Conservation (phyloP, 2,329 filamentous ascomycete genomes). For the Colletotrichum karsti region DNA sequence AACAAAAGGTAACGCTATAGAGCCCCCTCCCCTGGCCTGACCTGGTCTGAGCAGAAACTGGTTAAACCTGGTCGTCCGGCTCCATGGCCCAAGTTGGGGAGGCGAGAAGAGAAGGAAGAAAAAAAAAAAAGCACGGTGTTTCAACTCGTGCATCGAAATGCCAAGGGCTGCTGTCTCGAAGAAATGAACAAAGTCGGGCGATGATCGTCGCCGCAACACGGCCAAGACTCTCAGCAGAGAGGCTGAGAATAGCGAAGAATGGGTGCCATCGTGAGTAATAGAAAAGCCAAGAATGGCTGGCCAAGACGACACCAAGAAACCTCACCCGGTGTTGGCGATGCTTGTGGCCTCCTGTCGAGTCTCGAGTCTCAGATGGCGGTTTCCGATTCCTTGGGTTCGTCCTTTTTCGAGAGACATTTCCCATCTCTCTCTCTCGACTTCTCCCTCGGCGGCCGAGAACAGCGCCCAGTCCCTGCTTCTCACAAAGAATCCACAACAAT, state of each 20-base stretch:
- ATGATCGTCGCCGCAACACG: constrained; percentile 10
- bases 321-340: constrained; percentile 2
- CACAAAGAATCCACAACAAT: not conserved
- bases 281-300: not conserved
- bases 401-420: too few relatives aligned
- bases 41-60: not conserved
- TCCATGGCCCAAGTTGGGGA: not conserved
- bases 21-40: not conserved
- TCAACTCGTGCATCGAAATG: constrained; percentile 25
- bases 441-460: not conserved
- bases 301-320: constrained; percentile 1
- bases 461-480: not conserved
- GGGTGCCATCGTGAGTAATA: not conserved
- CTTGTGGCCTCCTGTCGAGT: not conserved
- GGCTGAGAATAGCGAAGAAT: not conserved
- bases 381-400: not conserved
- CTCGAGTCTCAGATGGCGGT: not conserved
- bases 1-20: constrained; percentile 5
- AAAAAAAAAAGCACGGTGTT: constrained; percentile 6
- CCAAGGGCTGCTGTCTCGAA: constrained; percentile 21
- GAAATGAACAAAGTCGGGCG: constrained; percentile 10
- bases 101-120: not conserved
- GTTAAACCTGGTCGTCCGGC: not conserved
- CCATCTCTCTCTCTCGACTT: too few relatives aligned
- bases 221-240: constrained; percentile 1